These are phyloP conservation scores for Citeromyces hawaiiensis DNA, from an alignment of 1,139 yeast species.

Conservation along the genomic window DNA sequence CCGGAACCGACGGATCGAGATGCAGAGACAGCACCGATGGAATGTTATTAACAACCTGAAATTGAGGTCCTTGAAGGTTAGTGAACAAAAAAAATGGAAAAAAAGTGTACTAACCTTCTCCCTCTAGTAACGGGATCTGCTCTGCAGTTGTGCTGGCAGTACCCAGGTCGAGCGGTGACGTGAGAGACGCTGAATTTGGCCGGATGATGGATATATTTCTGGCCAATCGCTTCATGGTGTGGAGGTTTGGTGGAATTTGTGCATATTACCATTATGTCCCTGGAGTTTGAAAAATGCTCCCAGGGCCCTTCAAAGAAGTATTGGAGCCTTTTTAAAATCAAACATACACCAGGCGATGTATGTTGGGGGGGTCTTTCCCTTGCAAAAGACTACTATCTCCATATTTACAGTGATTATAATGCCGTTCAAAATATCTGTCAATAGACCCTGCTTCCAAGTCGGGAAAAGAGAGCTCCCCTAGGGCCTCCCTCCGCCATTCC, in stretches of 20 bases:
- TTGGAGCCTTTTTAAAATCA: too few relatives aligned
- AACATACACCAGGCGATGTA: too few relatives aligned
- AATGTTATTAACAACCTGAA: conserved; percentile 29
- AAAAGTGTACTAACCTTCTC: conserved; percentile 2
- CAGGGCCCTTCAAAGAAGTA: too few relatives aligned
- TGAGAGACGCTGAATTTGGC: neutral
- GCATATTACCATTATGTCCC: neutral
- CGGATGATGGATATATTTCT: conserved; percentile 1
- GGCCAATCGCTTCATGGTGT: neutral
- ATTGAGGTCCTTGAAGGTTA: conserved; percentile 10
- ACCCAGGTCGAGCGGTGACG: conserved; percentile 2
- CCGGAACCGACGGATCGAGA: conserved; percentile 46
- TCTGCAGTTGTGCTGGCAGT: neutral
- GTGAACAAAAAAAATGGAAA: too few relatives aligned
- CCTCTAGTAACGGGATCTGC: neutral
- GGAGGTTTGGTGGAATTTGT: neutral
- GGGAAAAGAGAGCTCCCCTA: too few relatives aligned
- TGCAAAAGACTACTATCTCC: too few relatives aligned
- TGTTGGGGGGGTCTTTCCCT: too few relatives aligned
- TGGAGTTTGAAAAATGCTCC: neutral
- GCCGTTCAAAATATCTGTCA: too few relatives aligned
- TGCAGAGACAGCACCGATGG: conserved; percentile 28
- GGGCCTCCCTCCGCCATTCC: too few relatives aligned
- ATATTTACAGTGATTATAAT: too few relatives aligned
- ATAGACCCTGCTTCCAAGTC: too few relatives aligned